These are phyloP conservation scores for Xerocomus minutiporus DNA, from an alignment of 1,284 basidiomycete species.

Conservation along the genomic window DNA sequence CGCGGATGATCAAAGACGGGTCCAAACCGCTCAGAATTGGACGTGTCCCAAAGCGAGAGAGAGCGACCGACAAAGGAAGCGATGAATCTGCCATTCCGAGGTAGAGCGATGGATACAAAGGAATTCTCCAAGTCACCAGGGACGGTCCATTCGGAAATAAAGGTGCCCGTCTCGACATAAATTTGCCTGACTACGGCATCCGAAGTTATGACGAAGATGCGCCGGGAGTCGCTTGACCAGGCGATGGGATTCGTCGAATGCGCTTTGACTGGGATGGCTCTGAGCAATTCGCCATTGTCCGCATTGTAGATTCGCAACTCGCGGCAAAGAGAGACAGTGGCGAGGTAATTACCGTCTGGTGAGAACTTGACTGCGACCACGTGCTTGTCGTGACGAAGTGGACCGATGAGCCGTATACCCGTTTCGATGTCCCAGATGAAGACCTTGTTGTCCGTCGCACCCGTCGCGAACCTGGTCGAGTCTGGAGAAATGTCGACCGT, in stretches of 20 bases:
- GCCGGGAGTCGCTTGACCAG: slow-evolving; percentile 5
- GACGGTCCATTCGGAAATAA: slow-evolving; percentile 5
- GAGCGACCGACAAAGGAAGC: slow-evolving; percentile 4
- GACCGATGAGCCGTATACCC: slow-evolving; percentile 5
- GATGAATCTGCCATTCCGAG: slow-evolving; percentile 2
- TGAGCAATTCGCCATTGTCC: slow-evolving; percentile 1
- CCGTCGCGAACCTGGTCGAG: slow-evolving; percentile 7
- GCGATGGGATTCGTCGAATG: slow-evolving; percentile 4
- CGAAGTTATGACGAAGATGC: slow-evolving; percentile 2
- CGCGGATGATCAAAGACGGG: slow-evolving; percentile 4
- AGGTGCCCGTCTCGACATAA: slow-evolving; percentile 2
- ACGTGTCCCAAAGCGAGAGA: slow-evolving; percentile 4
- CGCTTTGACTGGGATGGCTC: background rate
- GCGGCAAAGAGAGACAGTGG: slow-evolving; percentile 2
- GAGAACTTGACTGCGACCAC: slow-evolving; percentile 10
- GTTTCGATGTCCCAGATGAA: slow-evolving; percentile 6
- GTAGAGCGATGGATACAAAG: background rate
- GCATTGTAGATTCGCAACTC: slow-evolving; percentile 4
- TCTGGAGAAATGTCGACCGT: slow-evolving; percentile 4
- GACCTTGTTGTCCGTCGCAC: slow-evolving; percentile 1
- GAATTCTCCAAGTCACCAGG: background rate
- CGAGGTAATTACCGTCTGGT: slow-evolving; percentile 7
- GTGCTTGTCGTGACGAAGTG: slow-evolving; percentile 1
- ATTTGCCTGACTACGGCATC: background rate
- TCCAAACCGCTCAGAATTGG: slow-evolving; percentile 4